Evolutionary conservation across 345 rosid genomes (phyloP).

Genomic region (Camelina neglecta): DNA sequence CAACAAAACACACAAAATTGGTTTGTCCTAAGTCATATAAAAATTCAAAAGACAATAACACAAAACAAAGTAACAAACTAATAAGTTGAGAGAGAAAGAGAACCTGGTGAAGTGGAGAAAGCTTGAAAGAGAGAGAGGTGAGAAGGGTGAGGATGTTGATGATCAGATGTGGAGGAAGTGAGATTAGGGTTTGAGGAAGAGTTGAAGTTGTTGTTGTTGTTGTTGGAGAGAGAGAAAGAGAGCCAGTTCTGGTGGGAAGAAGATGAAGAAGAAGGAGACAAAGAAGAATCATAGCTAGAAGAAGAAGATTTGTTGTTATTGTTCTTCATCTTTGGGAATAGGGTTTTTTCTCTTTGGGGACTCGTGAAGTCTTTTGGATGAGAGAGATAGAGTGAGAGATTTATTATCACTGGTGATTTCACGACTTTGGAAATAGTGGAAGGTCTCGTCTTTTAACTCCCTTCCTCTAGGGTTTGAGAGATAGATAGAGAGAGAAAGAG

Average conservation of each 20-base stretch:
- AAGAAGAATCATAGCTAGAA: slow-evolving; percentile 46
- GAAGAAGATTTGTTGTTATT: slow-evolving; percentile 51
- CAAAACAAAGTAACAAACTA: slow-evolving; percentile 2
- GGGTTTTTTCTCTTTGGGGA: slow-evolving; percentile 33
- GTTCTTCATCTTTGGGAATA: slow-evolving; percentile 47
- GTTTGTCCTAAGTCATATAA: slow-evolving; percentile 27
- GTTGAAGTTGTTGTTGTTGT: slow-evolving; percentile 26
- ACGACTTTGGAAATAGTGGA: slow-evolving; percentile 59
- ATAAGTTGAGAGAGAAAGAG: slow-evolving; percentile 12
- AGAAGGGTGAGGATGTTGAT: slow-evolving; percentile 41
- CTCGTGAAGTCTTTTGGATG: slow-evolving; percentile 43
- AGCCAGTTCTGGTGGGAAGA: slow-evolving; percentile 55
- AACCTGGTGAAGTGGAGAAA: slow-evolving; percentile 53
- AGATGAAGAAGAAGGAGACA: slow-evolving; percentile 50
- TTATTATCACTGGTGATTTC: slow-evolving; percentile 32
- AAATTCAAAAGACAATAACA: background rate
- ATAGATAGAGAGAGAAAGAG: slow-evolving; percentile 42
- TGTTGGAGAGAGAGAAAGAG: slow-evolving; percentile 63
- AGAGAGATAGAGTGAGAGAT: background rate
- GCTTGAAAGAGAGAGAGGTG: slow-evolving; percentile 59
- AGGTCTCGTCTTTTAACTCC: slow-evolving; percentile 36
- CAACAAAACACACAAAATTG: slow-evolving; percentile 30
- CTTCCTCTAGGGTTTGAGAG: slow-evolving; percentile 34
- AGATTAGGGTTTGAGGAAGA: slow-evolving; percentile 42
- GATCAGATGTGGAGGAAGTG: slow-evolving; percentile 35